Evolutionary conservation across 495 filamentous ascomycete species (phyloP).

Genomic region (Trichocladium antarcticum): DNA sequence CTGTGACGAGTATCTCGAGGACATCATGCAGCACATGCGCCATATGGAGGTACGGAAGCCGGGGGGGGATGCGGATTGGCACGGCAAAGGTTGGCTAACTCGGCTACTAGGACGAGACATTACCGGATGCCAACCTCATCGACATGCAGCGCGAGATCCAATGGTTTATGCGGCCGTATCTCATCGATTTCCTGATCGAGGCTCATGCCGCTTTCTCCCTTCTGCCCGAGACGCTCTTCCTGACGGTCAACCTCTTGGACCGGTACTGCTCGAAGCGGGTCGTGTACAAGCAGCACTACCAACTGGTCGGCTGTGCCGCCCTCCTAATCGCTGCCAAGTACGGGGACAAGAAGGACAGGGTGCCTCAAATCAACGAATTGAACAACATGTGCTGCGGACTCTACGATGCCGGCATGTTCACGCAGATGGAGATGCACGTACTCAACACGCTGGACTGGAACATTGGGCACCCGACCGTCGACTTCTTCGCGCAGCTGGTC

Average conservation of each 20-base stretch:
- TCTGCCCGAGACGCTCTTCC: constrained; percentile 84
- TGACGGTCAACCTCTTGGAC: constrained; percentile 93
- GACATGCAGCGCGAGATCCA: constrained; percentile 98
- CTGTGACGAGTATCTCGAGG: constrained; percentile 81
- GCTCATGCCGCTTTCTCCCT: constrained; percentile 91
- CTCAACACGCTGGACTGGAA: constrained; percentile 95
- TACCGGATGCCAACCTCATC: constrained; percentile 93
- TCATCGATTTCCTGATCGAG: constrained; percentile 97
- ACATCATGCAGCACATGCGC: constrained; percentile 85
- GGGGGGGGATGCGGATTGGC: background rate
- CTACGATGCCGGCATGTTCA: constrained; percentile 99
- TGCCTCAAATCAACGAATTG: constrained; percentile 87
- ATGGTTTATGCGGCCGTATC: constrained; percentile 98
- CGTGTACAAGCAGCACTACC: constrained; percentile 99
- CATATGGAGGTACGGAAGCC: constrained; percentile 73
- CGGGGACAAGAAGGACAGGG: constrained; percentile 93
- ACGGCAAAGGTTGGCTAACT: constrained; percentile 6
- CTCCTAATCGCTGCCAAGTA: constrained; percentile 97
- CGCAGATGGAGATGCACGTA: constrained; percentile 99
- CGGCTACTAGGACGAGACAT: constrained; percentile 59
- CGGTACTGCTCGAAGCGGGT: constrained; percentile 95
- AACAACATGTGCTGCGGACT: constrained; percentile 98
- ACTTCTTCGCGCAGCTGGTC: constrained; percentile 76
- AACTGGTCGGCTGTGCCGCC: constrained; percentile 91
- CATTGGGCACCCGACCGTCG: constrained; percentile 89